phyloP scores from a whole-genome alignment of 202 grass and related monocot species.

The Elaeis oleifera region DNA sequence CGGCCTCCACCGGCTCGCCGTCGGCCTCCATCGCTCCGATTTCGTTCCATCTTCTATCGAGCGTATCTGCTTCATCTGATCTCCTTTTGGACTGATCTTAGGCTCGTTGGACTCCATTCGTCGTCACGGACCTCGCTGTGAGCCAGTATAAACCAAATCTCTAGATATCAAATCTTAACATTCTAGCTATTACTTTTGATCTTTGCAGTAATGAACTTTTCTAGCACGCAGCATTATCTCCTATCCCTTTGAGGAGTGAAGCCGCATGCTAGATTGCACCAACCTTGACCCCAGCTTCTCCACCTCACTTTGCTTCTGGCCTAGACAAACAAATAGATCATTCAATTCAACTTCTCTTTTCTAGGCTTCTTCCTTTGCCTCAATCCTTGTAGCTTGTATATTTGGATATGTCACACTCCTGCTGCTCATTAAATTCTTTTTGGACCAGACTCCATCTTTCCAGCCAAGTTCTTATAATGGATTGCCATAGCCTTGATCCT shows the following conservation, averaged over 20 bases:
- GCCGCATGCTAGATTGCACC: slow-evolving; percentile 60
- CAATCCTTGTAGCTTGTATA: slow-evolving; percentile 51
- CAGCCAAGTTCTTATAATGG: slow-evolving; percentile 59
- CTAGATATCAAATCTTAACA: too few species aligned
- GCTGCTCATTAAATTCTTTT: slow-evolving; percentile 63
- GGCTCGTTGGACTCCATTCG: too few species aligned
- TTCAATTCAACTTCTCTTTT: slow-evolving; percentile 75
- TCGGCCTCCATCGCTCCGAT: too few species aligned
- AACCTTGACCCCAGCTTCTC: slow-evolving; percentile 73
- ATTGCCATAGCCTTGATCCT: slow-evolving; percentile 56
- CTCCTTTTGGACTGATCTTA: too few species aligned
- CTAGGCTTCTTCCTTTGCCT: slow-evolving; percentile 78
- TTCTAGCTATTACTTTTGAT: too few species aligned
- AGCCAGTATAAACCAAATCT: too few species aligned
- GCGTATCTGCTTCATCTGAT: too few species aligned
- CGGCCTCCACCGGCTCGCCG: too few species aligned
- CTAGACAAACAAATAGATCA: slow-evolving; percentile 90
- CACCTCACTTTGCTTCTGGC: slow-evolving; percentile 93
- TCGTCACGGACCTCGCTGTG: too few species aligned
- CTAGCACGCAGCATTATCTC: slow-evolving; percentile 42
- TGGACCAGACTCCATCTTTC: slow-evolving; percentile 80
- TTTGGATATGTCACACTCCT: slow-evolving; percentile 38
- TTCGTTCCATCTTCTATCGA: too few species aligned
- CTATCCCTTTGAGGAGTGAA: slow-evolving; percentile 68
- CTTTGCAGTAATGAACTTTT: too few species aligned